Percentiles rank a stretch among this genome's conserved stretches.
These are phyloP conservation scores for Botrytis elliptica DNA, from an alignment of 2,329 filamentous ascomycete species.

Conservation along the genomic window DNA sequence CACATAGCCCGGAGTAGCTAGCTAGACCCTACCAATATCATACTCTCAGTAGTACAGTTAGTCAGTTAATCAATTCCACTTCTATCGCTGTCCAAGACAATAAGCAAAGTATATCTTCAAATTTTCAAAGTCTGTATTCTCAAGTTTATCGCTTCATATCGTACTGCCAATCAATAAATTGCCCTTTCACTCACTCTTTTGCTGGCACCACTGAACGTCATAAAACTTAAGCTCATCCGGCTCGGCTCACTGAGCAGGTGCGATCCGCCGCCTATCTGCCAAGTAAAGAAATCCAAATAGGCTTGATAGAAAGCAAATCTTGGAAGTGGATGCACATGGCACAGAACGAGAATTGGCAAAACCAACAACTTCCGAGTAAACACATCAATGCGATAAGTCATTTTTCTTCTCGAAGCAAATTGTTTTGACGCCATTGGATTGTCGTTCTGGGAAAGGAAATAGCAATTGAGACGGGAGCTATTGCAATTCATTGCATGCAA, in stretches of 20 bases:
- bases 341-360: not conserved
- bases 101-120: not conserved
- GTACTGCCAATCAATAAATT: not conserved
- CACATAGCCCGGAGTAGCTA: no score
- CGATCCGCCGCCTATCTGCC: not conserved
- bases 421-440: not conserved
- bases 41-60: not conserved
- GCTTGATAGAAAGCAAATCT: not conserved
- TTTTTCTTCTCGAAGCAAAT: not conserved
- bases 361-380: not conserved
- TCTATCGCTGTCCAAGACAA: not conserved
- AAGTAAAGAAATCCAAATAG: not conserved
- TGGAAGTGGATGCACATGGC: not conserved
- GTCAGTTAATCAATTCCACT: not conserved
- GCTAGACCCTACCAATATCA: not conserved
- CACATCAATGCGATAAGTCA: not conserved
- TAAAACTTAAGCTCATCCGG: not conserved
- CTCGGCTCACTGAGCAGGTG: conserved; percentile 3
- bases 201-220: not conserved
- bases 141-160: no score
- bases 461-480: not conserved
- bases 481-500: conserved; percentile 7
- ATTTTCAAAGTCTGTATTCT: not conserved
- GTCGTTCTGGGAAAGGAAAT: not conserved
- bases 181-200: not conserved